Conservation (phyloP, 2,329 filamentous ascomycete species). For the Hypoxylon rubiginosum region DNA sequence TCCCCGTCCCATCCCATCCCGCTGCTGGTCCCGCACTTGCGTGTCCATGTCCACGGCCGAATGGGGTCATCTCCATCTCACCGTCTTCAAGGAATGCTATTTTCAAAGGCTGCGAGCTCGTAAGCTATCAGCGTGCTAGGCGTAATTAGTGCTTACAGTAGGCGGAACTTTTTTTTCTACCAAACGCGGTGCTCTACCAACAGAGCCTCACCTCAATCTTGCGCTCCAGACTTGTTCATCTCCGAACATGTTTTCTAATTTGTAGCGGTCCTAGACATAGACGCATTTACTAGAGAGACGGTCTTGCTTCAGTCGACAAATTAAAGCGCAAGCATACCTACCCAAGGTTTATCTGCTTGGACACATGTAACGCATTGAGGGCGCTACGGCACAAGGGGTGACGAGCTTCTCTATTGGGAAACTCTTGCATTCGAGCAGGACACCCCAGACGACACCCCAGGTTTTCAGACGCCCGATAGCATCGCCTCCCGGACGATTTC, state of each 20-base stretch:
- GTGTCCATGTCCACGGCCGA: conserved; percentile 24
- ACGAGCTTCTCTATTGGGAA: conserved; percentile 20
- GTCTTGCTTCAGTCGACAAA: background rate
- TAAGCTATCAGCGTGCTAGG: conserved; percentile 14
- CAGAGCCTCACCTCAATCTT: conserved; percentile 18
- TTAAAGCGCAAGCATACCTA: background rate
- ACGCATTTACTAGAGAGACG: background rate
- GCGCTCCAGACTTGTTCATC: conserved; percentile 6
- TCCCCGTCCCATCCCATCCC: conserved; percentile 1
- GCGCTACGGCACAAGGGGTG: conserved; percentile 5
- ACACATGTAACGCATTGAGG: conserved; percentile 11
- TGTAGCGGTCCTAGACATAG: conserved; percentile 4
- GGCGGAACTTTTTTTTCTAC: conserved; percentile 22
- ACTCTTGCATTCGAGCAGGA: background rate
- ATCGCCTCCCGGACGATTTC: conserved; percentile 2
- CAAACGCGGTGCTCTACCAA: conserved; percentile 18
- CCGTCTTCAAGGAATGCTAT: conserved; percentile 24
- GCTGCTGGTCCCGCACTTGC: conserved; percentile 22
- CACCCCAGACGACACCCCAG: background rate
- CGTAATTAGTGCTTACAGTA: conserved; percentile 34
- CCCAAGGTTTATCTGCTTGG: no score
- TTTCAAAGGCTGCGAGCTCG: conserved; percentile 25
- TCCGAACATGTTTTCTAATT: conserved; percentile 10
- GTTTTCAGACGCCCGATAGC: conserved; percentile 2
- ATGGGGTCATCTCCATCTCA: conserved; percentile 31